Evolutionary conservation across 1,139 yeast genomes (phyloP).

Genomic region (Saccharomyces pastorianus): DNA sequence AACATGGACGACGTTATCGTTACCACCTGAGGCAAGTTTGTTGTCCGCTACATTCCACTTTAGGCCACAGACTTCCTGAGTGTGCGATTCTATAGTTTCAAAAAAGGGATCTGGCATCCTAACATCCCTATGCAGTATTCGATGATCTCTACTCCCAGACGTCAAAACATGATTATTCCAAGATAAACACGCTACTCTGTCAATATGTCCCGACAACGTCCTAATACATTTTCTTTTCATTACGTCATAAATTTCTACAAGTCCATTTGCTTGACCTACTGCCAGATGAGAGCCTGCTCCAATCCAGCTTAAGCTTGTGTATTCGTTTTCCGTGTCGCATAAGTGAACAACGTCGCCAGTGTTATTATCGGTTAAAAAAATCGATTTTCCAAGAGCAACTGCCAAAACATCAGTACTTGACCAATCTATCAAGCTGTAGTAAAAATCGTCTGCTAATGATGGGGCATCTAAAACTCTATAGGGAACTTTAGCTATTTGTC

Average conservation of each 20-base stretch:
- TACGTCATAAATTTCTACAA: constrained; percentile 94
- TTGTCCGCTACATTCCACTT: constrained; percentile 89
- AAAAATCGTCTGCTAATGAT: constrained; percentile 87
- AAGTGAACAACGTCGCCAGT: constrained; percentile 78
- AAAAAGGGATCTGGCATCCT: constrained; percentile 78
- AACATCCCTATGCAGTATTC: constrained; percentile 84
- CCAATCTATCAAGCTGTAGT: constrained; percentile 90
- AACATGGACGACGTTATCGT: constrained; percentile 74
- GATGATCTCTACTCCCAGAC: constrained; percentile 81
- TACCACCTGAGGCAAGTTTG: constrained; percentile 87
- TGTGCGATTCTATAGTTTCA: constrained; percentile 63
- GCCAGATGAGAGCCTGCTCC: constrained; percentile 92
- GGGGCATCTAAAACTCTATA: constrained; percentile 95
- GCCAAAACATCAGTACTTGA: constrained; percentile 83
- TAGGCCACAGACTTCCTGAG: constrained; percentile 94
- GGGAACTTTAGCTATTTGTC: constrained; percentile 79
- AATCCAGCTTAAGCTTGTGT: constrained; percentile 81
- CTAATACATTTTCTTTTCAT: constrained; percentile 75
- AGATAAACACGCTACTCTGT: constrained; percentile 78
- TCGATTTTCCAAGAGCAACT: constrained; percentile 83
- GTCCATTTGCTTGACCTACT: constrained; percentile 78
- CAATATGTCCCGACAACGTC: constrained; percentile 85
- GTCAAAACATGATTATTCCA: constrained; percentile 90
- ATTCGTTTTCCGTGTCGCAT: constrained; percentile 38
- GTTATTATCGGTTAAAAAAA: constrained; percentile 84